phyloP scores from a whole-genome alignment of 2,329 filamentous ascomycete genomes.

The Juglanconis sp. region DNA sequence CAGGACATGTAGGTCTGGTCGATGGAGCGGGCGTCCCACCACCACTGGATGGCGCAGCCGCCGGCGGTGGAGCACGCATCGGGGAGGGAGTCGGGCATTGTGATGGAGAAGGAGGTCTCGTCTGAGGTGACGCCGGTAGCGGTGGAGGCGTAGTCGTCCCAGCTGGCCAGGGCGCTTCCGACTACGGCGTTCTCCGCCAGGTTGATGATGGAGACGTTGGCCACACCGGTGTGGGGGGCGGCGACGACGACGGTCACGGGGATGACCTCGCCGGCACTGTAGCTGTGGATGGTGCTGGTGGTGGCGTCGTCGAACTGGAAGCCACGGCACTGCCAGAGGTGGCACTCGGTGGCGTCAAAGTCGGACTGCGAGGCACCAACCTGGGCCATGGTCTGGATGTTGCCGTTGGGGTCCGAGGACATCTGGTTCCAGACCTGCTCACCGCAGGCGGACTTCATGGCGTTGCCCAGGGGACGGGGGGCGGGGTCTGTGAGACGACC shows the following conservation, averaged over 20 bases:
- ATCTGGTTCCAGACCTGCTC: slow-evolving; percentile 52
- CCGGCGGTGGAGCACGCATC: slow-evolving; percentile 41
- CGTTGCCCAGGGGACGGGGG: slow-evolving; percentile 47
- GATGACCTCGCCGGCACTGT: slow-evolving; percentile 46
- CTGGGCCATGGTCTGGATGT: slow-evolving; percentile 54
- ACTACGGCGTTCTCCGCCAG: slow-evolving; percentile 46
- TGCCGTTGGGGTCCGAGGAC: slow-evolving; percentile 51
- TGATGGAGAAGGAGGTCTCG: slow-evolving; percentile 50
- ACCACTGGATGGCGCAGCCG: slow-evolving; percentile 52
- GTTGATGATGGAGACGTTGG: slow-evolving; percentile 54
- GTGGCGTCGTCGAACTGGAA: slow-evolving; percentile 55
- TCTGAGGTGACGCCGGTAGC: slow-evolving; percentile 37
- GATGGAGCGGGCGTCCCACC: slow-evolving; percentile 42
- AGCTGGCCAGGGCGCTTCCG: slow-evolving; percentile 43
- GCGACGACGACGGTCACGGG: slow-evolving; percentile 42
- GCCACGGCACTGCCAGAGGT: slow-evolving; percentile 57
- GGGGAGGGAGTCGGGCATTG: slow-evolving; percentile 47
- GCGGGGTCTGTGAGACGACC: slow-evolving; percentile 48
- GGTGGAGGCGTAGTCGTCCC: slow-evolving; percentile 48
- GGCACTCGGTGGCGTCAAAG: slow-evolving; percentile 44
- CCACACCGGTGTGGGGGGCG: slow-evolving; percentile 51
- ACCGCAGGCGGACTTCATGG: slow-evolving; percentile 51
- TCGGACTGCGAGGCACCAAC: slow-evolving; percentile 42
- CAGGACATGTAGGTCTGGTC: slow-evolving; percentile 56
- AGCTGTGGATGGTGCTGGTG: slow-evolving; percentile 45